These are phyloP conservation scores for Auricularia cornea DNA, from an alignment of 768 basidiomycete genomes.

Conservation along the genomic window DNA sequence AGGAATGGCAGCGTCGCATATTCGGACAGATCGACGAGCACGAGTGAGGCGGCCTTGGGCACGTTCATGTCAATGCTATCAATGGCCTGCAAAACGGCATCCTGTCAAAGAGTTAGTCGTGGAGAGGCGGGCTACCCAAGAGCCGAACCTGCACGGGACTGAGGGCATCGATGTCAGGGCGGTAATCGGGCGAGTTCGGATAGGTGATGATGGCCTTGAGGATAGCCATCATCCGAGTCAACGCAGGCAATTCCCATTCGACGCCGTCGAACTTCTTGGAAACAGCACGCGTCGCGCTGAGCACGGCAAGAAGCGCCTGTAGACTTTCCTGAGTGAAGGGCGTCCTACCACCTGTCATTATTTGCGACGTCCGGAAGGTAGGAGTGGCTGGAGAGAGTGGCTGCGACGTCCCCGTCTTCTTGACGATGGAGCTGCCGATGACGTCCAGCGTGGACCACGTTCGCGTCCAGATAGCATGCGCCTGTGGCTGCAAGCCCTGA, in stretches of 20 bases:
- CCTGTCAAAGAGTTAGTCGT: constrained; percentile 31
- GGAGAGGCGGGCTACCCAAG: background rate
- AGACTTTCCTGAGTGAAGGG: constrained; percentile 83
- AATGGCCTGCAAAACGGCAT: constrained; percentile 64
- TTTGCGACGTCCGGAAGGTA: constrained; percentile 15
- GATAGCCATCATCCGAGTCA: constrained; percentile 65
- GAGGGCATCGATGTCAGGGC: constrained; percentile 78
- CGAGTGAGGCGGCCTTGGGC: constrained; percentile 54
- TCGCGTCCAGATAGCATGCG: constrained; percentile 43
- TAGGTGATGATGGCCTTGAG: constrained; percentile 80
- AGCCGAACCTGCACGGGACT: constrained; percentile 65
- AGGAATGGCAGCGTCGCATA: constrained; percentile 83
- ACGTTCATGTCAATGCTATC: constrained; percentile 56
- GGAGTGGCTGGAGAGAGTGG: constrained; percentile 2
- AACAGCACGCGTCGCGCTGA: constrained; percentile 49
- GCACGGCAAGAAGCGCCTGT: constrained; percentile 67
- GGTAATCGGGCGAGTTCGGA: constrained; percentile 71
- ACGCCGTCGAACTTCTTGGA: constrained; percentile 35
- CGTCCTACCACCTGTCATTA: constrained; percentile 10
- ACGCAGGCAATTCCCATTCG: constrained; percentile 60
- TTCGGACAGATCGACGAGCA: constrained; percentile 80
- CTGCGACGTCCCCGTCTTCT: constrained; percentile 11
- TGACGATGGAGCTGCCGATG: constrained; percentile 48
- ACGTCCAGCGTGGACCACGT: constrained; percentile 65
- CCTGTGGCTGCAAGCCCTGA: constrained; percentile 35